Evolutionary conservation across 768 basidiomycete species (phyloP), one percentile per base, ranked within the genome.

Genomic region (Piloderma croceum): DNA sequence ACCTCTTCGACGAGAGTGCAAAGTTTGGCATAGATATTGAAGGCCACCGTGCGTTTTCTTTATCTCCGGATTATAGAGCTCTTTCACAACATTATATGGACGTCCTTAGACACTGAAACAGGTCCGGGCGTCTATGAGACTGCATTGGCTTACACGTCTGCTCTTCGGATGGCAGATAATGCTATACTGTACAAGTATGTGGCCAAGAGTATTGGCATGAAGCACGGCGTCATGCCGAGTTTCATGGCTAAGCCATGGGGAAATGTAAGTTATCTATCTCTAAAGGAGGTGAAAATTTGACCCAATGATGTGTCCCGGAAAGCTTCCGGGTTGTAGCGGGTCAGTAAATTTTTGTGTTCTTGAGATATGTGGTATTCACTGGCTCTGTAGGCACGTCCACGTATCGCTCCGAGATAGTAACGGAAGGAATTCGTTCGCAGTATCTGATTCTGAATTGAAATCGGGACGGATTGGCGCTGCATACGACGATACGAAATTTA

Each of bases 221-320:
- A 83, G 57, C 72, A 86, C 48, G 87, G 85, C 7, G 70, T 99
- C 41, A 76, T 90, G 27, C 94, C 96, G 2, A 94, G 90, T 44
- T 99, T 99, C 64, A 98, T 97, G 94, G 92, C 93, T 0, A 97
- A 97, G 53, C 93, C 93, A 19, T 96, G 90, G 87, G 83, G 81
- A 23, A 81, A 90, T 54, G 91, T 92, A 54, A 56, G 83, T 68
- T 10, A 24, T 15, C 27, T 9, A 29, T 15, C 9, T 29, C 27
- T 29, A 15, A 9, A 9, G 27, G 9, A 9, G 27, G 27, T 29
- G 27, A 9, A 9, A 29, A 9, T n/a, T 29, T 37, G 24, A 47
- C 38, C 6, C 9, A 5, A 18, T 43, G 11, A 44, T 41, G 20
- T 24, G 9, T 27, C 7, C 7, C n/a, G n/a, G n/a, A 29, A 50